These are phyloP conservation scores for Hanseniaspora taiwanica DNA, from an alignment of 805 yeast species.

Conservation along the genomic window DNA sequence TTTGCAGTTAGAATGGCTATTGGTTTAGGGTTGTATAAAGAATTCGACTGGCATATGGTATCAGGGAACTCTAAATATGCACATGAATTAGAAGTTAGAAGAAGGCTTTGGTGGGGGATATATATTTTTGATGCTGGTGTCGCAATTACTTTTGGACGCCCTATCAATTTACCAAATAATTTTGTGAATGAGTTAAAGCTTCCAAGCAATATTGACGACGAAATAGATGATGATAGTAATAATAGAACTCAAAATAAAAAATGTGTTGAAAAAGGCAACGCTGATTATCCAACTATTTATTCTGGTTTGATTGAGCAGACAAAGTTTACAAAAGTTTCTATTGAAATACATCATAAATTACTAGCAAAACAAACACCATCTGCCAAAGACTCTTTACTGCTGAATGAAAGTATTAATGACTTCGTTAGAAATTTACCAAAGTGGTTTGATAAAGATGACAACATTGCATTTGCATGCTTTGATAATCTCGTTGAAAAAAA, in stretches of 20 bases:
- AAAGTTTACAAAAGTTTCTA: constrained; percentile 33
- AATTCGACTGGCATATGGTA: constrained; percentile 30
- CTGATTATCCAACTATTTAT: constrained; percentile 6
- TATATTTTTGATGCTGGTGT: constrained; percentile 52
- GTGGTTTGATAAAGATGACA: constrained; percentile 32
- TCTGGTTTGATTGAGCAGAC: constrained; percentile 30
- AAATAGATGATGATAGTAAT: constrained; percentile 13
- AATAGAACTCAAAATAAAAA: constrained; percentile 1
- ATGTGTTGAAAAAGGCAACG: constrained; percentile 8
- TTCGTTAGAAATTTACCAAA: constrained; percentile 32
- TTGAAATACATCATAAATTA: constrained; percentile 34
- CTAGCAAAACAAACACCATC: constrained; percentile 34
- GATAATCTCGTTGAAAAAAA: constrained; percentile 2
- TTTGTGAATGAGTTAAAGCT: constrained; percentile 32
- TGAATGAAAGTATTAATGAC: constrained; percentile 30
- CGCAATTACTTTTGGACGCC: constrained; percentile 52
- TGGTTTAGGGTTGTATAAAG: constrained; percentile 49
- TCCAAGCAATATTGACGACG: constrained; percentile 40
- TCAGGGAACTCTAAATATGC: constrained; percentile 4
- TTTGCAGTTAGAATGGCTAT: constrained; percentile 54
- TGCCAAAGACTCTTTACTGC: constrained; percentile 32
- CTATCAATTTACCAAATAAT: constrained; percentile 37
- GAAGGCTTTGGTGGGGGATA: constrained; percentile 59
- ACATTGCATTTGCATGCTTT: constrained; percentile 1
- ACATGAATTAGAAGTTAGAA: constrained; percentile 32